Conservation (phyloP, 2,329 filamentous ascomycete species). For the Colletotrichum siamense region DNA sequence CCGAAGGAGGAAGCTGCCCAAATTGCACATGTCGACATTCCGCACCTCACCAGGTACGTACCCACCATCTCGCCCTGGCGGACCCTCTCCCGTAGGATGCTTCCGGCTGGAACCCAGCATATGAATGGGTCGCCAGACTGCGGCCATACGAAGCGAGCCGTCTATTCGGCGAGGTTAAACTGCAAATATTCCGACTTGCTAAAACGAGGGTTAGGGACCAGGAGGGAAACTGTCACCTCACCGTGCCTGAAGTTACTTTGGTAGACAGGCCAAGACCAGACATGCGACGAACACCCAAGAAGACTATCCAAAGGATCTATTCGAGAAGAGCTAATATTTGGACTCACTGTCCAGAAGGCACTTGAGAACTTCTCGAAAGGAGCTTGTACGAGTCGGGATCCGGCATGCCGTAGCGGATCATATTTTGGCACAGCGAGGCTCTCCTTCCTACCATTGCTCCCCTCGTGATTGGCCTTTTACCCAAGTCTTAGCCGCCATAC, state of each 20-base stretch:
- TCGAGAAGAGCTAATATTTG: not conserved
- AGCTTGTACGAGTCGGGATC: not conserved
- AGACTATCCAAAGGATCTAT: not conserved
- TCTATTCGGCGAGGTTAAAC: not conserved
- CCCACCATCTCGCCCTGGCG: not conserved
- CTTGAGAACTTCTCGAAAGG: not conserved
- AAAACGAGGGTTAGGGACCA: not conserved
- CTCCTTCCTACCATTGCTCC: not conserved
- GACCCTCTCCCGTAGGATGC: not conserved
- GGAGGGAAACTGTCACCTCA: not conserved
- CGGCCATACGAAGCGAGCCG: not conserved
- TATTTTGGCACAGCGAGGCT: not conserved
- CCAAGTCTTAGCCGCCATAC: not conserved
- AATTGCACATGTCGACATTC: not conserved
- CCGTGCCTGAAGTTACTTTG: not conserved
- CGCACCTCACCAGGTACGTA: not conserved
- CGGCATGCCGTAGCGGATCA: not conserved
- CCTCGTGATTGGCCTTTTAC: not conserved
- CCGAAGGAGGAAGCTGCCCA: not conserved
- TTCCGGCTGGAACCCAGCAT: not conserved
- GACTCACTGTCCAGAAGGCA: not conserved
- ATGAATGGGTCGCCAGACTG: not conserved
- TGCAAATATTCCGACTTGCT: not conserved
- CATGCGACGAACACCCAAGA: conserved; percentile 3
- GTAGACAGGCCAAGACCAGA: not conserved